Conservation (phyloP, 768 basidiomycete genomes). For the Collybiopsis luxurians region DNA sequence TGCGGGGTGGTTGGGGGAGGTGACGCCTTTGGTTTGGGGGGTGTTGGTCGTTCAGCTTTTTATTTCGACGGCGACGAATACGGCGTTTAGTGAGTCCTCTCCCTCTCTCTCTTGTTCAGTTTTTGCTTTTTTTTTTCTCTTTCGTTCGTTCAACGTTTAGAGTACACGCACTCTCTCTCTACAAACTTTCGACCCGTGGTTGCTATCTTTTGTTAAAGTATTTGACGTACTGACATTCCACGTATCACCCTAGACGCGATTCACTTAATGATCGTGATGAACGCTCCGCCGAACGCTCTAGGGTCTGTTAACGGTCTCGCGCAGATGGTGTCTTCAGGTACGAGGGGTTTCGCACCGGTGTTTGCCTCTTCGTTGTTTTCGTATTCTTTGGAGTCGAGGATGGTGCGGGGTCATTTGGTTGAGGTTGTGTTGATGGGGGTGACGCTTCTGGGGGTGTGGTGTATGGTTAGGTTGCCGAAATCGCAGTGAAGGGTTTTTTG, state of each 20-base stretch:
- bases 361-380: conserved; percentile 57
- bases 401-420: too few species aligned
- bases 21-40: conserved; percentile 27
- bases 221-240: background rate
- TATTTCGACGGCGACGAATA: conserved; percentile 23
- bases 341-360: conserved; percentile 52
- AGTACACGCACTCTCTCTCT: too few species aligned
- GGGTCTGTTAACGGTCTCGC: conserved; percentile 55
- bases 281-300: conserved; percentile 43
- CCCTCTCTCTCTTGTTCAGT: background rate
- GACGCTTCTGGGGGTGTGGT: background rate
- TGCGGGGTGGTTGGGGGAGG: conserved; percentile 29
- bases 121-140: conserved; percentile 4
- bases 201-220: background rate
- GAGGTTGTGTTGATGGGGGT: conserved; percentile 25
- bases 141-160: conserved; percentile 13
- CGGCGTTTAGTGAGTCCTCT: conserved; percentile 34
- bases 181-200: too few species aligned
- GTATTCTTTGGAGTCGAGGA: conserved; percentile 43
- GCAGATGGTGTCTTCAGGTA: conserved; percentile 47
- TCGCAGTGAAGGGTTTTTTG: too few species aligned
- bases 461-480: background rate
- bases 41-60: conserved; percentile 32
- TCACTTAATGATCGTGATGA: conserved; percentile 44
- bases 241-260: conserved; percentile 37